phyloP scores from a whole-genome alignment of 495 filamentous ascomycete species.

The Halenospora varia region DNA sequence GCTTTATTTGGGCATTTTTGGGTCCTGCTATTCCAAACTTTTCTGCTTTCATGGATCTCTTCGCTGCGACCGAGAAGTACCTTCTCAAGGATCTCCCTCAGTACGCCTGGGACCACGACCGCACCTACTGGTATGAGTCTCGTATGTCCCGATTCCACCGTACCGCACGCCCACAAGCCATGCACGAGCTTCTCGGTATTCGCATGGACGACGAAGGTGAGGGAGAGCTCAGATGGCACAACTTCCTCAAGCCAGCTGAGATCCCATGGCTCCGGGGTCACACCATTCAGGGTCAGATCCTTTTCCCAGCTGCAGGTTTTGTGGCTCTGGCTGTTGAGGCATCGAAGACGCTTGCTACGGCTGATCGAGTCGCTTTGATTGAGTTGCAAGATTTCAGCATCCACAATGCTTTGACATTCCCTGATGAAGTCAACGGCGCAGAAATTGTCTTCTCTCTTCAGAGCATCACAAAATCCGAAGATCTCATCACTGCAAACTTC shows the following conservation, averaged over 20 bases:
- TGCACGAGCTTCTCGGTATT: slow-evolving; percentile 5
- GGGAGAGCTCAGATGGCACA: slow-evolving; percentile 47
- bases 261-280: slow-evolving; percentile 53
- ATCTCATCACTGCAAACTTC: background rate
- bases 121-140: slow-evolving; percentile 40
- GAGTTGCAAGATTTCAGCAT: slow-evolving; percentile 17
- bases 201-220: background rate
- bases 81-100: slow-evolving; percentile 37
- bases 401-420: background rate
- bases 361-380: background rate
- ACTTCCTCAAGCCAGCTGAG: slow-evolving; percentile 45
- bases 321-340: slow-evolving; percentile 52
- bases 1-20: slow-evolving; percentile 27
- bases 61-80: background rate
- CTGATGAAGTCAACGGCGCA: slow-evolving; percentile 1
- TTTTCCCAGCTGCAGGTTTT: slow-evolving; percentile 59
- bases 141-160: slow-evolving; percentile 28
- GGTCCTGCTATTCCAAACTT: slow-evolving; percentile 1
- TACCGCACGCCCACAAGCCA: background rate
- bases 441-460: slow-evolving; percentile 1
- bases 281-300: slow-evolving; percentile 38
- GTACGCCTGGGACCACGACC: slow-evolving; percentile 46
- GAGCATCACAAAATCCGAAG: background rate
- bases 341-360: background rate
- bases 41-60: background rate